Evolutionary conservation across 2,329 filamentous ascomycete genomes (phyloP).

Genomic region (Monilinia fructicola): DNA sequence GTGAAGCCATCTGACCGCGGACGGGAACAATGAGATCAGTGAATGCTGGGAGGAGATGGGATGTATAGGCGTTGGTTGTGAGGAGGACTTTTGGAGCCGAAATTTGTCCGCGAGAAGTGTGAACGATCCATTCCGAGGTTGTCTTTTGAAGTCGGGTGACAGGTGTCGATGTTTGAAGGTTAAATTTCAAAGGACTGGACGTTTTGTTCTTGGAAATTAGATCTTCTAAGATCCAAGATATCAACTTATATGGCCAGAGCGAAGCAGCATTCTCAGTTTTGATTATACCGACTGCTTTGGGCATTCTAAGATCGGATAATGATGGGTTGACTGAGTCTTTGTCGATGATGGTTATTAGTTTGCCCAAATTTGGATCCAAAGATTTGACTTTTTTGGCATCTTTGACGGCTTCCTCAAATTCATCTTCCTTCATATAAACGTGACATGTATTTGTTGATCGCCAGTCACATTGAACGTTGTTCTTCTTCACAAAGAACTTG

Average conservation of each 20-base stretch:
- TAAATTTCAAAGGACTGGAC: conserved; percentile 49
- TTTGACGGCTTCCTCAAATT: conserved; percentile 53
- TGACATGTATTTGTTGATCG: conserved; percentile 62
- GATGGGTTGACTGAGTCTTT: conserved; percentile 38
- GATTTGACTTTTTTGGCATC: conserved; percentile 53
- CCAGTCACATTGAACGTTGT: conserved; percentile 70
- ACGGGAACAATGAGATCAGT: conserved; percentile 73
- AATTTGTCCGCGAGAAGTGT: conserved; percentile 69
- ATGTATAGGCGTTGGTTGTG: conserved; percentile 83
- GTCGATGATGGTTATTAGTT: conserved; percentile 41
- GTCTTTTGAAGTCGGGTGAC: conserved; percentile 51
- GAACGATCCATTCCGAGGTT: conserved; percentile 54
- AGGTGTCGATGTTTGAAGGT: conserved; percentile 73
- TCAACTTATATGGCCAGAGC: conserved; percentile 83
- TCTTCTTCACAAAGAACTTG: conserved; percentile 53
- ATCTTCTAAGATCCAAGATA: conserved; percentile 65
- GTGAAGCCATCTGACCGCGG: conserved; percentile 68
- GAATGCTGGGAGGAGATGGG: conserved; percentile 68
- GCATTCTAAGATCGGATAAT: conserved; percentile 55
- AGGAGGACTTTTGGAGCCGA: conserved; percentile 65
- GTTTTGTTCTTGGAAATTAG: conserved; percentile 28
- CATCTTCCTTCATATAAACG: conserved; percentile 56
- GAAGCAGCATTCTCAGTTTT: conserved; percentile 64
- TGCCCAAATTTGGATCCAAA: conserved; percentile 57
- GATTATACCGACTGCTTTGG: conserved; percentile 61